Evolutionary conservation across 2,329 filamentous ascomycete genomes (phyloP), one percentile per base, ranked within the genome.

Genomic region (Dactylellina haptotyla): DNA sequence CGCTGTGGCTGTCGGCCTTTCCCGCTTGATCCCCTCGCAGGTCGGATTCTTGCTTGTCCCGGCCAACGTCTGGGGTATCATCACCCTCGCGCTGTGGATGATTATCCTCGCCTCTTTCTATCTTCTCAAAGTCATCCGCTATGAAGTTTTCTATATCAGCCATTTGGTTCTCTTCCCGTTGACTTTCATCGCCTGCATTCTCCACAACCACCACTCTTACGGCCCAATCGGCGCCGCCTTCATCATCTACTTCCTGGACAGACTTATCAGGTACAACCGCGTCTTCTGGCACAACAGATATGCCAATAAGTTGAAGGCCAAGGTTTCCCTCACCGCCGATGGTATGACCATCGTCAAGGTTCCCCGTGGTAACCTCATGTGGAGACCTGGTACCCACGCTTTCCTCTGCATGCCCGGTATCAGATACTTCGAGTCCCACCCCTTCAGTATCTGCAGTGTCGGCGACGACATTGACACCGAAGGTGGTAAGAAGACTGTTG

Each of bases 21-120:
- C 70, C 39, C 62, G 70, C 34, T 50, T 75, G 37, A 69, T 75
- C 25, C 70, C 70, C 39, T 69, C 63, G 16, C 70, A 75, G 28
- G 70, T 75, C 39, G 70, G 70, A 23, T 67, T 69, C 50, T 51
- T 75, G 26, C 70, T 75, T 32, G 30, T 46, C 50, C 51, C 70
- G 10, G 51, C 41, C 14, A 75, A 75, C 70, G 57, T 75, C 34
- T 75, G 70, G 70, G 70, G 70, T 14, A 75, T 75, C 70, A 69
- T 75, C 34, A 61, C 64, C 0, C 41, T 75, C 9, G 70, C 70
- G 1, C 34, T 75, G 3, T 75, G 70, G 70, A 63, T 75, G 70
- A 67, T 75, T 14, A 69, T 75, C 50, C 63, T 75, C 1, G 70
- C 70, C n/a, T 75, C 70, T 39, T 75, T 75, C 61, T 75, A 75